phyloP scores from a whole-genome alignment of 768 basidiomycete species.

The Lactarius pseudohatsudake region DNA sequence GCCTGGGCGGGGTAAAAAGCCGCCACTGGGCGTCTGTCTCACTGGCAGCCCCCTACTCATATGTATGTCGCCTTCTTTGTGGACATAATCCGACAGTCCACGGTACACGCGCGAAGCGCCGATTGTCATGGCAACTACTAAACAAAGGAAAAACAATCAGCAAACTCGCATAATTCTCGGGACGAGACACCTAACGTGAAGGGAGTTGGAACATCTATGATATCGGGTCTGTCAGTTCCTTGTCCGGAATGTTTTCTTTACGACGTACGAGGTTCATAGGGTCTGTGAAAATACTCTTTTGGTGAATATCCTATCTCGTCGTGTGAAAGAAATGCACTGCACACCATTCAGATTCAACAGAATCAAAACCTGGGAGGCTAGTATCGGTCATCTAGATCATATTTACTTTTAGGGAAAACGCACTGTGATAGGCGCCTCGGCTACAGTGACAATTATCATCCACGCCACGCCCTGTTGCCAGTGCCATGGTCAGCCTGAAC shows the following conservation, averaged over 20 bases:
- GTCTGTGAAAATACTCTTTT: background rate
- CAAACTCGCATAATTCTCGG: too few species aligned
- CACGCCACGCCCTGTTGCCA: constrained; percentile 5
- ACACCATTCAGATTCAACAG: constrained; percentile 10
- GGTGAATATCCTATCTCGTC: background rate
- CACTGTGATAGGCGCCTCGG: constrained; percentile 6
- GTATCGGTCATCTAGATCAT: background rate
- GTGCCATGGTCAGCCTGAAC: background rate
- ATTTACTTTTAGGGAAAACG: background rate
- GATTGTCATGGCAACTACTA: too few species aligned
- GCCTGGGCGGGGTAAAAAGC: background rate
- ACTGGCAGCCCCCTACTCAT: background rate
- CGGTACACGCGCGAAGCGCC: too few species aligned
- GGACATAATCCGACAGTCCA: too few species aligned
- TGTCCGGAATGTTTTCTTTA: too few species aligned
- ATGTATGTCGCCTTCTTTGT: background rate
- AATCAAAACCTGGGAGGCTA: background rate
- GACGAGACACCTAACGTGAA: too few species aligned
- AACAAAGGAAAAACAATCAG: too few species aligned
- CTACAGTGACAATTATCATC: constrained; percentile 3
- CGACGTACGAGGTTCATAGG: background rate
- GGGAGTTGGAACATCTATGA: too few species aligned
- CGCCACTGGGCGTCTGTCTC: background rate
- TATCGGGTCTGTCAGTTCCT: too few species aligned
- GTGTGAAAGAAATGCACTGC: background rate